phyloP scores from a whole-genome alignment of 495 filamentous ascomycete genomes.

The Eremomyces bilateralis region DNA sequence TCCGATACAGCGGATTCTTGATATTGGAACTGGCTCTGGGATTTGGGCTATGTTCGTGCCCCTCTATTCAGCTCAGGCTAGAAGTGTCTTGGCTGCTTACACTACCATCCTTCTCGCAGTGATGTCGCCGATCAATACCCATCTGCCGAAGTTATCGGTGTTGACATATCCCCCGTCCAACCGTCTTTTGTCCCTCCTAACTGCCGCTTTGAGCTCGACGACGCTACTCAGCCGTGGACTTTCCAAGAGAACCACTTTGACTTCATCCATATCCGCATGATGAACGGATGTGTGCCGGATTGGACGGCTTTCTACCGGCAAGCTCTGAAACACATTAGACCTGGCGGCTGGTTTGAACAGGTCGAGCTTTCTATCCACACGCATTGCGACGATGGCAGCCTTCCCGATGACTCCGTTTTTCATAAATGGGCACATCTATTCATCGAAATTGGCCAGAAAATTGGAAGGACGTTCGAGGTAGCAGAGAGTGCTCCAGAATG shows the following conservation, averaged over 20 bases:
- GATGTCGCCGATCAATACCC: background rate
- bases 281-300: conserved; percentile 28
- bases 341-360: conserved; percentile 34
- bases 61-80: too few species aligned
- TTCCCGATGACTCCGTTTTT: conserved; percentile 16
- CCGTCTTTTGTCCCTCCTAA: conserved; percentile 23
- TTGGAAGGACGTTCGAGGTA: conserved; percentile 10
- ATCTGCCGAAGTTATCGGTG: conserved; percentile 10
- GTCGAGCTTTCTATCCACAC: conserved; percentile 17
- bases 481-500: conserved; percentile 9
- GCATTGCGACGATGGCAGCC: conserved; percentile 23
- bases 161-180: conserved; percentile 4
- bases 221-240: conserved; percentile 24
- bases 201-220: conserved; percentile 30
- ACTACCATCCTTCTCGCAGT: too few species aligned
- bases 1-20: too few species aligned
- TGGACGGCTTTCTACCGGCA: conserved; percentile 12
- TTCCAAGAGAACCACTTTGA: conserved; percentile 26
- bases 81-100: too few species aligned
- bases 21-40: too few species aligned
- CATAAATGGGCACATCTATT: conserved; percentile 13
- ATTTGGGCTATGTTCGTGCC: too few species aligned
- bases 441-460: conserved; percentile 2
- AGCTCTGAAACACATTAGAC: conserved; percentile 13
- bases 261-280: conserved; percentile 31